Base-by-base conservation (phyloP, 1,284 basidiomycete genomes). In the Cryptococcus wingfieldii region DNA sequence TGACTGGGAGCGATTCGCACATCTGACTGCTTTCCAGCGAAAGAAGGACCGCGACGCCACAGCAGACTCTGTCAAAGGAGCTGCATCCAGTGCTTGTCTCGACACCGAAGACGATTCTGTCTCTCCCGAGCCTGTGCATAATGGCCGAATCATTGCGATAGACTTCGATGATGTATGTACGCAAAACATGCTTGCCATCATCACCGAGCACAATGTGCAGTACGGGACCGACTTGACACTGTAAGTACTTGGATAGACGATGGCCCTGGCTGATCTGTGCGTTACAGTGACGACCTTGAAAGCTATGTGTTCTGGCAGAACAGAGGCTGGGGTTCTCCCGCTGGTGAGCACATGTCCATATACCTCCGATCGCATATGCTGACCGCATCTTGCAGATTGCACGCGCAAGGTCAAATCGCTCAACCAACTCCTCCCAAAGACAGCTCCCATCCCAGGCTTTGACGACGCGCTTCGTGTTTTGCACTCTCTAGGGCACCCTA, bases 91-190 rank as follows among this genome's bases (percentile, higher is more conserved):
- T 6, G 4, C 41, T 1, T 9, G 23, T n/a, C 31, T 47, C 25
- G 23, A 41, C 38, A 39, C 6, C 13, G 27, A 50, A 19, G 27
- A 14, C 28, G 42, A 25, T 6, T 39, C 39, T 6, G 19, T 47
- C 19, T 13, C 23, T 31, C 25, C n/a, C 10, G 25, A 25, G 18
- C 23, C 50, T 27, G 47, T 51, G 8, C 14, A 58, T 45, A 69
- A 68, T 38, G 49, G 42, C 9, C 43, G 70, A 13, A 60, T 74
- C 41, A 70, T 74, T 28, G 69, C 64, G 2, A 56, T 74, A 37
- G 71, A 74, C 47, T 67, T 71, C 48, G 72, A 72, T 47, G 66
- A 69, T 54, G 66, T 72, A n/a, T 67, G 63, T 39, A 52, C 61
- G 4, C 61, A 63, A 25, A 67, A 60, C 46, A 63, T 66, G 42